Conservation (phyloP, 2,329 filamentous ascomycete species). For the Xylaria digitata region DNA sequence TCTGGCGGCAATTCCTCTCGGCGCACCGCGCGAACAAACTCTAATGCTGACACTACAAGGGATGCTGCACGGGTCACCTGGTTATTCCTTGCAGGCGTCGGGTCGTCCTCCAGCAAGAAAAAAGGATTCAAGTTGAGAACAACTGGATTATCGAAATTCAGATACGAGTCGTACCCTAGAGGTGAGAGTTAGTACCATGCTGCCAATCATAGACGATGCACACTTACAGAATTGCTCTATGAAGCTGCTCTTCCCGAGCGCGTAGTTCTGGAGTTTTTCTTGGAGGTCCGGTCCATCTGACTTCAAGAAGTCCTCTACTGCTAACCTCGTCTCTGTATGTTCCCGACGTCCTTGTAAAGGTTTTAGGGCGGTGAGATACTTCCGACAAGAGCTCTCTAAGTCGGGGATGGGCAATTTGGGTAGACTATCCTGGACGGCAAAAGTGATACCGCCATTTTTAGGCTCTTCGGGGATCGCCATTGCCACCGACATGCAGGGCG, state of each 20-base stretch:
- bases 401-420: constrained; percentile 95
- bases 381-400: constrained; percentile 79
- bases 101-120: constrained; percentile 96
- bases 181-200: constrained; percentile 37
- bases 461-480: constrained; percentile 57
- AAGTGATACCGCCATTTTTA: constrained; percentile 81
- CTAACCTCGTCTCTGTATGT: constrained; percentile 82
- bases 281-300: constrained; percentile 86
- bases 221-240: constrained; percentile 97
- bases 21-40: constrained; percentile 91
- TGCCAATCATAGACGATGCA: not conserved
- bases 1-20: constrained; percentile 94
- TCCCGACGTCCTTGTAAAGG: constrained; percentile 85
- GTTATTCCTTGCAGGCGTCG: constrained; percentile 94
- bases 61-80: constrained; percentile 96
- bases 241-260: constrained; percentile 90
- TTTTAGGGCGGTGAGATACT: constrained; percentile 81
- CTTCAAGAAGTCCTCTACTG: constrained; percentile 84
- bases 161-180: constrained; percentile 96
- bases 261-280: constrained; percentile 90
- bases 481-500: constrained; percentile 48
- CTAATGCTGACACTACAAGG: constrained; percentile 86
- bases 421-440: constrained; percentile 86
- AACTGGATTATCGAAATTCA: constrained; percentile 97
- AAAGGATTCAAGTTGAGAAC: constrained; percentile 98